A percentile compares a stretch with the other conserved stretches of the same genome.
Evolutionary conservation across 768 basidiomycete genomes (phyloP).

Genomic region (Leccinum uliginosum): DNA sequence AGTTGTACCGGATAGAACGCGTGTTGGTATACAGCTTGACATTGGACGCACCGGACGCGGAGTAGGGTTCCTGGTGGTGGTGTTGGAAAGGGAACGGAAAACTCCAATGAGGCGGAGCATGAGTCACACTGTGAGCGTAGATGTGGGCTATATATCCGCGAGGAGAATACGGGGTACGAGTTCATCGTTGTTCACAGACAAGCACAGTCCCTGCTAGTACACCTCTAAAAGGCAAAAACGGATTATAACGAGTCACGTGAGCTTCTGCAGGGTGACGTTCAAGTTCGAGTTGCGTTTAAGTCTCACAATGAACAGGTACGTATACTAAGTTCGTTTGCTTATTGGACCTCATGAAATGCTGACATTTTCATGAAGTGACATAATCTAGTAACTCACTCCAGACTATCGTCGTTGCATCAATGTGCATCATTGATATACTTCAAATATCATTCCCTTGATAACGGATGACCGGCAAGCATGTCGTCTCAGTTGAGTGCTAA

Average conservation of each 20-base stretch:
- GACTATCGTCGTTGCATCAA: not conserved
- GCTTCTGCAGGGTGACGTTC: too few species aligned
- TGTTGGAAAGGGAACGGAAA: conserved; percentile 56
- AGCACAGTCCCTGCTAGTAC: not conserved
- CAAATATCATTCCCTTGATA: not conserved
- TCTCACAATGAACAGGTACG: too few species aligned
- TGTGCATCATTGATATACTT: not conserved
- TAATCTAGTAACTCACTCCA: too few species aligned
- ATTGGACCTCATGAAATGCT: too few species aligned
- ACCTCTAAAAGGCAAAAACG: not conserved
- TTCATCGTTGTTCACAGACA: conserved; percentile 37
- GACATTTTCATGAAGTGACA: not conserved
- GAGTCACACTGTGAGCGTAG: conserved; percentile 57
- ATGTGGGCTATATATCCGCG: conserved; percentile 64
- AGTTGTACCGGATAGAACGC: conserved; percentile 66
- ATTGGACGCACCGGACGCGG: conserved; percentile 67
- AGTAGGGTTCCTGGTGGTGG: conserved; percentile 58
- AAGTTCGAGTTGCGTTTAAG: too few species aligned
- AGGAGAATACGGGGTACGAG: conserved; percentile 49
- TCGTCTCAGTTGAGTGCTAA: not conserved
- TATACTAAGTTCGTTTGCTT: too few species aligned
- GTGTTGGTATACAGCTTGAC: conserved; percentile 55
- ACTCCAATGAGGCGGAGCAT: conserved; percentile 60
- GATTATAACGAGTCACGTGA: not conserved
- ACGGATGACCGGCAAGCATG: not conserved